phyloP scores from a whole-genome alignment of 2,329 filamentous ascomycete species.

The Leptographium lundbergii region DNA sequence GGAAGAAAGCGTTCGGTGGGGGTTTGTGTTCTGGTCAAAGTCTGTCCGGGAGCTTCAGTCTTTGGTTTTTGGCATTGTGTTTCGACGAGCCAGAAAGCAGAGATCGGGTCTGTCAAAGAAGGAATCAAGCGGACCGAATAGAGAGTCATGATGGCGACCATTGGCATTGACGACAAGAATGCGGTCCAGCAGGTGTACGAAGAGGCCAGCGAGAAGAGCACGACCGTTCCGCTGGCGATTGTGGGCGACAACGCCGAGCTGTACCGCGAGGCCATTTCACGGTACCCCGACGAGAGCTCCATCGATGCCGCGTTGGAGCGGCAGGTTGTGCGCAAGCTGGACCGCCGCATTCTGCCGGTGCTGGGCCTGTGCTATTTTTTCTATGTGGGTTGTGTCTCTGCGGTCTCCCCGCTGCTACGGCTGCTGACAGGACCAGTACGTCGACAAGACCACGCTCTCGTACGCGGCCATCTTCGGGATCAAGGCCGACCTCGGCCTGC shows the following conservation, averaged over 20 bases:
- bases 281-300: conserved; percentile 24
- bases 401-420: background rate
- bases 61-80: too few species aligned
- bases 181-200: too few species aligned
- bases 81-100: too few species aligned
- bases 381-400: conserved; percentile 17
- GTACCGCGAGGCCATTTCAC: conserved; percentile 22
- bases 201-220: too few species aligned
- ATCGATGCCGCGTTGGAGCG: conserved; percentile 23
- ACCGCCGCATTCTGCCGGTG: conserved; percentile 24
- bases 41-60: too few species aligned
- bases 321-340: conserved; percentile 23
- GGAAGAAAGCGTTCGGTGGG: too few species aligned
- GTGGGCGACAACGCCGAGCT: conserved; percentile 13
- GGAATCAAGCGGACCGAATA: too few species aligned
- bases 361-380: conserved; percentile 29
- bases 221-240: background rate
- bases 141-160: too few species aligned
- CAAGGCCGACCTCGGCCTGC: conserved; percentile 40
- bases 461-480: conserved; percentile 57
- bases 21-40: too few species aligned
- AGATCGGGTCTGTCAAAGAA: too few species aligned
- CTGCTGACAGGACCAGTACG: conserved; percentile 8
- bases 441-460: conserved; percentile 39
- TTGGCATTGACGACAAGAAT: too few species aligned